Conservation (phyloP, 192 early-diverging fungal genomes). For the Mortierella alpina region DNA sequence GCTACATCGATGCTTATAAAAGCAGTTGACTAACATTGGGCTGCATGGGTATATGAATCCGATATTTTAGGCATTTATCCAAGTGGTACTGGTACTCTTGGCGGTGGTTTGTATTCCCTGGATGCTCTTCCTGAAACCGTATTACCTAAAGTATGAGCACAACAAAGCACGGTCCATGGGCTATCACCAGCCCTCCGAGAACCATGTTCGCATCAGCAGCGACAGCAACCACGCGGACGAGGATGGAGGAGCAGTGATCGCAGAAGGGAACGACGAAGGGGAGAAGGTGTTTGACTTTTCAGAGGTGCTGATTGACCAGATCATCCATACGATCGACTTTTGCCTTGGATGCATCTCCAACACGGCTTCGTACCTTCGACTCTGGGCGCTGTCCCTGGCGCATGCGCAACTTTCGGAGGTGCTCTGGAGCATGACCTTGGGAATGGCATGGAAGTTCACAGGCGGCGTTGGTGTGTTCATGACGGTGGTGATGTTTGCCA, state of each 20-base stretch:
- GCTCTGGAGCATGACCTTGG: conserved; percentile 93
- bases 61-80: conserved; percentile 66
- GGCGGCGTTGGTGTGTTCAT: conserved; percentile 72
- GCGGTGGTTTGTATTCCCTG: conserved; percentile 94
- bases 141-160: conserved; percentile 85
- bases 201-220: conserved; percentile 54
- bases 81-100: conserved; percentile 81
- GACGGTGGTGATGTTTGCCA: conserved; percentile 79
- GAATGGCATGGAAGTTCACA: conserved; percentile 61
- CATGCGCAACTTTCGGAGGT: conserved; percentile 98
- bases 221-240: conserved; percentile 49
- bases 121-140: conserved; percentile 96
- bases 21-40: too few species aligned
- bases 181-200: conserved; percentile 70
- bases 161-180: conserved; percentile 75
- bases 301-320: conserved; percentile 96
- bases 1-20: too few species aligned
- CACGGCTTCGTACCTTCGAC: conserved; percentile 97
- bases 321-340: conserved; percentile 99
- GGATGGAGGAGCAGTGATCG: conserved; percentile 63
- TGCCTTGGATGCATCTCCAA: conserved; percentile 96
- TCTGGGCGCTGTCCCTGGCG: conserved; percentile 98
- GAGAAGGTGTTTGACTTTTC: conserved; percentile 89
- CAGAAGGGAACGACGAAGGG: conserved; percentile 61
- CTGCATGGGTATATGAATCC: too few species aligned